Evolutionary conservation across 73 alveolate species (phyloP).

Genomic region (Durusdinium trenchii): DNA sequence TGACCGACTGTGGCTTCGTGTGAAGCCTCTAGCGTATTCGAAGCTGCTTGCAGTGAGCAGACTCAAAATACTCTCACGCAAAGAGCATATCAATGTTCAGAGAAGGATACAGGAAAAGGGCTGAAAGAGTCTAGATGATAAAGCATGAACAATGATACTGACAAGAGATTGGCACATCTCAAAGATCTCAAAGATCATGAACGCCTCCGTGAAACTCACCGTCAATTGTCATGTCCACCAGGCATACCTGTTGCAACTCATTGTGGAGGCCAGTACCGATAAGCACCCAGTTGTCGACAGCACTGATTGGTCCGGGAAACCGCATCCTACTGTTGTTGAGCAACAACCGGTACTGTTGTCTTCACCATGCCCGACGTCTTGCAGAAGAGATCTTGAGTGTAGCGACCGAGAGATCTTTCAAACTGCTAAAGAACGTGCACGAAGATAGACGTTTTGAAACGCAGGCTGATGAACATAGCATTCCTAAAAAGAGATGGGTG

Average conservation of each 20-base stretch:
- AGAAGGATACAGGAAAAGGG: background rate
- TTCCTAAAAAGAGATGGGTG: too few relatives aligned
- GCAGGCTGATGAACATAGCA: too few relatives aligned
- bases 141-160: too few relatives aligned
- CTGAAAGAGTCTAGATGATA: too few relatives aligned
- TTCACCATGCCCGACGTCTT: background rate
- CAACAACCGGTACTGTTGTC: too few relatives aligned
- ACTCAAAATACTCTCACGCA: background rate
- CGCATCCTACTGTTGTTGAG: too few relatives aligned
- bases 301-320: too few relatives aligned
- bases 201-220: background rate
- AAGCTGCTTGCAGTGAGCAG: background rate
- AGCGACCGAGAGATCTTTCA: background rate
- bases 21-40: background rate
- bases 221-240: background rate
- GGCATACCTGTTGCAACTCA: constrained; percentile 89
- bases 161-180: too few relatives aligned
- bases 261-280: constrained; percentile 47
- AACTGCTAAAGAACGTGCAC: background rate
- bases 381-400: background rate
- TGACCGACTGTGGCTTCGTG: background rate
- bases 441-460: too few relatives aligned
- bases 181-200: too few relatives aligned
- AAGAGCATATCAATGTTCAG: background rate
- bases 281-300: too few relatives aligned